Evolutionary conservation across 2,329 filamentous ascomycete genomes (phyloP).

Genomic region (Neofusicoccum laricinum): DNA sequence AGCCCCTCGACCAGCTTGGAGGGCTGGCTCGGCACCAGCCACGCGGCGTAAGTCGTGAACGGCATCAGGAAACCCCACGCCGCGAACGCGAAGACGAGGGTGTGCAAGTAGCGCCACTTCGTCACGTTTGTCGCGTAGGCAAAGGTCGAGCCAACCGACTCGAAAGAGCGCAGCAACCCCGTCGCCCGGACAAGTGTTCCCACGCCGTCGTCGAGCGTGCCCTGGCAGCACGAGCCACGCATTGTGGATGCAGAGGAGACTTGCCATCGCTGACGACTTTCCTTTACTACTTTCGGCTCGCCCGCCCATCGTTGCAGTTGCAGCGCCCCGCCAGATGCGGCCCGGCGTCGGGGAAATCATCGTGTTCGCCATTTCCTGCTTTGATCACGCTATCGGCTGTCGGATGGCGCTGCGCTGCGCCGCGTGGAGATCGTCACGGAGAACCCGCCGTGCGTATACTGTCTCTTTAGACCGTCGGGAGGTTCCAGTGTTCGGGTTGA

Average conservation of each 20-base stretch:
- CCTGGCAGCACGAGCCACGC: conserved; percentile 19
- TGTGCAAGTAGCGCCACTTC: not conserved
- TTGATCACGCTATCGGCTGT: not conserved
- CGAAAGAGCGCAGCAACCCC: conserved; percentile 49
- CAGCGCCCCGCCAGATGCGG: not conserved
- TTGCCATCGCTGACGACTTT: not conserved
- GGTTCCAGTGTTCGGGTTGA: no score
- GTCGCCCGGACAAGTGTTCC: conserved; percentile 50
- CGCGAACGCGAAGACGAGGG: not conserved
- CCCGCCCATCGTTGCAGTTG: not conserved
- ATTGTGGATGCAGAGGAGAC: not conserved
- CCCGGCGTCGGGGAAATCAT: not conserved
- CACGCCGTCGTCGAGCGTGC: conserved; percentile 51
- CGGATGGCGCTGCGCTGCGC: not conserved
- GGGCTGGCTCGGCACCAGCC: not conserved
- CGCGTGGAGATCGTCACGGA: not conserved
- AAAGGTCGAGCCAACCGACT: conserved; percentile 48
- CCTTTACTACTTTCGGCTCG: not conserved
- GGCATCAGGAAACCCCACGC: not conserved
- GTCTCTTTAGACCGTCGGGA: not conserved
- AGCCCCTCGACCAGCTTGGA: not conserved
- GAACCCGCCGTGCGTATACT: not conserved
- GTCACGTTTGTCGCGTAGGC: conserved; percentile 30
- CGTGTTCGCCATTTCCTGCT: not conserved
- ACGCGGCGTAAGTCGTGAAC: not conserved